A percentile compares a stretch with the other conserved stretches of the same genome.
Evolutionary conservation across 768 basidiomycete genomes (phyloP).

Genomic region (Scleroderma citrinum): DNA sequence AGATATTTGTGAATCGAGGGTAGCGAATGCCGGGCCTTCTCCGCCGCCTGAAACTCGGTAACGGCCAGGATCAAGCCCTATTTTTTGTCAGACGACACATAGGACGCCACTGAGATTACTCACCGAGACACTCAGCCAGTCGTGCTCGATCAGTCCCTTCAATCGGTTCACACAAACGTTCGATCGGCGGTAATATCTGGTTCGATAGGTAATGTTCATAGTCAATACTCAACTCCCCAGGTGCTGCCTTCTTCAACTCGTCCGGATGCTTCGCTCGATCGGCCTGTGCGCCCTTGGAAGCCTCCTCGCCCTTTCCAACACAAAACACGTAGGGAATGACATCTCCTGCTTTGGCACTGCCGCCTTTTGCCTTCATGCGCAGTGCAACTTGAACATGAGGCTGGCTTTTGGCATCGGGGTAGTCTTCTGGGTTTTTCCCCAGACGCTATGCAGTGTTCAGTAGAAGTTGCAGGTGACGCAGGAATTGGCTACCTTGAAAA

Average conservation of each 20-base stretch:
- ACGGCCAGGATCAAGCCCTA: slow-evolving; percentile 58
- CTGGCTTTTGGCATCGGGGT: slow-evolving; percentile 90
- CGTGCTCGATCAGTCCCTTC: slow-evolving; percentile 91
- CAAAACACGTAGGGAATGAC: slow-evolving; percentile 98
- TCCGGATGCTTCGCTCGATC: slow-evolving; percentile 93
- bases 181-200: slow-evolving; percentile 91
- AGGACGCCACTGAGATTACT: slow-evolving; percentile 10
- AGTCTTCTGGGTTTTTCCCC: slow-evolving; percentile 95
- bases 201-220: slow-evolving; percentile 87
- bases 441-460: slow-evolving; percentile 55
- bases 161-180: slow-evolving; percentile 92
- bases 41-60: slow-evolving; percentile 39
- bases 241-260: slow-evolving; percentile 67
- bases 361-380: slow-evolving; percentile 80
- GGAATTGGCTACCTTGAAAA: slow-evolving; percentile 67
- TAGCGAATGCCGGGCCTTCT: slow-evolving; percentile 55
- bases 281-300: slow-evolving; percentile 72
- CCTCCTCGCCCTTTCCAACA: slow-evolving; percentile 63
- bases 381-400: slow-evolving; percentile 97
- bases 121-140: slow-evolving; percentile 93
- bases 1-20: slow-evolving; percentile 84
- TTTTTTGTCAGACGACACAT: neutral
- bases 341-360: slow-evolving; percentile 77
- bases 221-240: slow-evolving; percentile 66
- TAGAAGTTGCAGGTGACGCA: neutral